Base-by-base conservation (phyloP, 1,139 yeast species). In the Yamadazyma diddensiae region DNA sequence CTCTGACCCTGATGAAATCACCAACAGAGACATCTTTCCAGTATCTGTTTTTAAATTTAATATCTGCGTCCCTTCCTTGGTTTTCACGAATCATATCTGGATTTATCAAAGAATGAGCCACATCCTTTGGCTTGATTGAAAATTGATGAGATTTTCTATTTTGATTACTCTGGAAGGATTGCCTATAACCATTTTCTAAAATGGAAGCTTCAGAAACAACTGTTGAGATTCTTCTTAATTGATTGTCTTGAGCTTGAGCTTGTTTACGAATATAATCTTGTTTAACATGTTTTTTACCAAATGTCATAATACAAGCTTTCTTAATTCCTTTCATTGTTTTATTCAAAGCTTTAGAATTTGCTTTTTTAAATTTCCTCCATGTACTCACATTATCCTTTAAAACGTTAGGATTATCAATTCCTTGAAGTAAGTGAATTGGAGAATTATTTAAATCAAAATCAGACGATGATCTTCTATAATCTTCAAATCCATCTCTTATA, bases 11-110 rank as follows among this genome's bases (percentile, higher is more conserved):
- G 29, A 92, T 78, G 45, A 88, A 72, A 51, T 90, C 97, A 40
- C 98, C 98, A 18, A 90, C 96, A 36, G 72, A 70, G 26, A 90
- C 82, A 50, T 79, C 85, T 57, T 92, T 92, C 98, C 98, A 92
- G 49, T 70, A 78, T 38, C 78, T 78, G 42, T 78, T 82, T 34
- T 72, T 73, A 63, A 90, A 90, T 12, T 29, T 28, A 14, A 37
- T 28, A 22, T 41, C 44, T 3, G 38, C 42, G 22, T 41, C 39
- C 2, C 41, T 42, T n/a, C 49, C 42, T 9, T 28, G 20, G 23
- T 56, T 44, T 25, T 48, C 46, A 3, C 33, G 19, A 22, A 42
- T 34, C 8, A 37, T 29, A 8, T 17, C 16, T 17, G 73, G 72
- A 37, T 66, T 66, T 20, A 66, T 45, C 8, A 68, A 32, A 8